A percentile compares a stretch with the other conserved stretches of the same genome.
Evolutionary conservation across 2,329 filamentous ascomycete species (phyloP).

Genomic region (Phialemonium atrogriseum): DNA sequence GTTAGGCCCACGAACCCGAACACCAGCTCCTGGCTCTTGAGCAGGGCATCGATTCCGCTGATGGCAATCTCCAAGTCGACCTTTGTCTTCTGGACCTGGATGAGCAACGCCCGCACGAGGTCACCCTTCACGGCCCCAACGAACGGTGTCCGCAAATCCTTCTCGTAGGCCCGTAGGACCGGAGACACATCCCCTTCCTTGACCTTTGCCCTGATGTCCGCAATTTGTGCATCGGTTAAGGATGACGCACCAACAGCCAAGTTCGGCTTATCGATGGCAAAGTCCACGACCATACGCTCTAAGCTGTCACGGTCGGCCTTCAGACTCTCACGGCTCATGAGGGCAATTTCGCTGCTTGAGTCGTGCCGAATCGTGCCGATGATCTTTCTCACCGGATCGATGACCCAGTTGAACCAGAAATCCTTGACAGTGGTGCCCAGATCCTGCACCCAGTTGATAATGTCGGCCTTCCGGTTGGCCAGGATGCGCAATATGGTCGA

Average conservation of each 20-base stretch:
- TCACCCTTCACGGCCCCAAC: slow-evolving; percentile 78
- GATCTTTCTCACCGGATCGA: slow-evolving; percentile 75
- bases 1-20: slow-evolving; percentile 97
- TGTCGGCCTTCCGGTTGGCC: slow-evolving; percentile 64
- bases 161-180: slow-evolving; percentile 84
- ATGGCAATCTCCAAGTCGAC: slow-evolving; percentile 96
- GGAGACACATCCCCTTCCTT: slow-evolving; percentile 89
- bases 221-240: slow-evolving; percentile 61
- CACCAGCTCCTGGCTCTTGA: slow-evolving; percentile 94
- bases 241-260: slow-evolving; percentile 40
- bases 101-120: slow-evolving; percentile 79
- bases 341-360: slow-evolving; percentile 83
- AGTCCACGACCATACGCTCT: slow-evolving; percentile 97
- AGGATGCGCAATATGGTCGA: slow-evolving; percentile 78
- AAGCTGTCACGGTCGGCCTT: slow-evolving; percentile 84
- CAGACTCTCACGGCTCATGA: slow-evolving; percentile 91
- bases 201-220: slow-evolving; percentile 69
- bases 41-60: slow-evolving; percentile 84
- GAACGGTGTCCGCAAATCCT: slow-evolving; percentile 75
- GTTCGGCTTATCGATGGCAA: slow-evolving; percentile 73
- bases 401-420: slow-evolving; percentile 95
- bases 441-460: slow-evolving; percentile 71
- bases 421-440: slow-evolving; percentile 72
- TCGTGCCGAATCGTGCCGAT: slow-evolving; percentile 91
- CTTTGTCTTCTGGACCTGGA: slow-evolving; percentile 98